These are phyloP conservation scores for Corymbia maculata DNA, from an alignment of 345 rosid genomes.

Conservation along the genomic window DNA sequence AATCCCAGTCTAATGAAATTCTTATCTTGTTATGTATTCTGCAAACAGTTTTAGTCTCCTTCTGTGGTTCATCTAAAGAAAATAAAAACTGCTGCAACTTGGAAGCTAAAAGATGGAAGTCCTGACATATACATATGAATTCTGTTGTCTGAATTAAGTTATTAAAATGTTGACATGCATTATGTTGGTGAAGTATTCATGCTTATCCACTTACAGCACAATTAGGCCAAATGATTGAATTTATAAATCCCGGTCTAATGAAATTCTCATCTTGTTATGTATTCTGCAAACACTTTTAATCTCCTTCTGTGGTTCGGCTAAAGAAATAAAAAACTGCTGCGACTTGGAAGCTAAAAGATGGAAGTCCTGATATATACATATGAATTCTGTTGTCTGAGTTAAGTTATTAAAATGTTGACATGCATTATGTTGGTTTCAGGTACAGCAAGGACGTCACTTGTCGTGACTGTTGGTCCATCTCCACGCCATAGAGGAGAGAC, in stretches of 20 bases:
- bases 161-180: constrained; percentile 10
- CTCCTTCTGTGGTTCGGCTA: neutral
- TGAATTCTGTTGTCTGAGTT: neutral
- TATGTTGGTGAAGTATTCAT: neutral
- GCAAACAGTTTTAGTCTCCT: neutral
- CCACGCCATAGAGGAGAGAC: constrained; percentile 99
- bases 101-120: neutral
- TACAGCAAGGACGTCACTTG: constrained; percentile 91
- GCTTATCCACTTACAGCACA: neutral
- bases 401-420: constrained; percentile 6
- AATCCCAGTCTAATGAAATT: neutral
- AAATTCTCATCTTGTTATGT: neutral
- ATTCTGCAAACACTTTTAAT: neutral
- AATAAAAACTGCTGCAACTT: neutral
- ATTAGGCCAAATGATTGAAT: neutral
- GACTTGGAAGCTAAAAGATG: neutral
- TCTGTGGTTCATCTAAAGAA: neutral
- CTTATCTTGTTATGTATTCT: neutral
- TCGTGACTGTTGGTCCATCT: constrained; percentile 95
- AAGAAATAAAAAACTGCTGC: neutral
- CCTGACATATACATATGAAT: neutral
- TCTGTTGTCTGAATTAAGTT: neutral
- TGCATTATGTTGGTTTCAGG: constrained; percentile 36
- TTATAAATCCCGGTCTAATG: neutral
- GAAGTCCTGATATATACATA: neutral